Conservation (phyloP, 164 flowering plant species). For the Vitis vinifera region ASM3070453v1 NC_081820.1:24406501-24407000, state of each 20-base stretch:
- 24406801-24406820: background rate
- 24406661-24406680: slow-evolving; percentile 26
- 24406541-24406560: background rate
- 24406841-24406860: too few species aligned
- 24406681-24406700: background rate
- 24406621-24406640: slow-evolving; percentile 27
- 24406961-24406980: too few species aligned
- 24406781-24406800: background rate
- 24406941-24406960: too few species aligned
- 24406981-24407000: too few species aligned
- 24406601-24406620: slow-evolving; percentile 12
- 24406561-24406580: too few species aligned
- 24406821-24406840: background rate
- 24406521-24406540: too few species aligned
- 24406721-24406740: background rate
- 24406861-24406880: too few species aligned
- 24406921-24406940: too few species aligned
- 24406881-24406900: too few species aligned
- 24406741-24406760: background rate
- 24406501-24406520: too few species aligned
- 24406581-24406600: background rate
- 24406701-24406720: too few species aligned
- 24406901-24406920: too few species aligned
- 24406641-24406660: slow-evolving; percentile 25
- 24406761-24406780: background rate